A percentile compares a stretch with the other conserved stretches of the same genome.
Conservation (phyloP, 495 filamentous ascomycete genomes). For the Xylaria castorea region DNA sequence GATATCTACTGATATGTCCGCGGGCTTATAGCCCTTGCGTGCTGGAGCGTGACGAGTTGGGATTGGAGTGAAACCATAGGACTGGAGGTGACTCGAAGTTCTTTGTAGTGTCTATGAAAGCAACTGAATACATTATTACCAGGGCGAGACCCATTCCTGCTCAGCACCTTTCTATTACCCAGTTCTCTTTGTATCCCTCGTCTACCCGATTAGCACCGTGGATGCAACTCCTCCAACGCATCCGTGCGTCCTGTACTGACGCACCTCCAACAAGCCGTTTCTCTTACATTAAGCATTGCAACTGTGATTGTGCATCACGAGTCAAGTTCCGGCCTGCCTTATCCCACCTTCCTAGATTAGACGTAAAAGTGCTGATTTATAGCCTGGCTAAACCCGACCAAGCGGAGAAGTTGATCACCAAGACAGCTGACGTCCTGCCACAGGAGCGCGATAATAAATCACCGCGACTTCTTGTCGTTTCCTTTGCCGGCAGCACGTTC, state of each 20-base stretch:
- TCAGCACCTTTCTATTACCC: not conserved
- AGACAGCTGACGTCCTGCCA: not conserved
- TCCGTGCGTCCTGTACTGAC: not conserved
- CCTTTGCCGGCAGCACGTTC: constrained; percentile 48
- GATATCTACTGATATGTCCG: not conserved
- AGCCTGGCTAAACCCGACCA: not conserved
- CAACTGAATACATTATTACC: not conserved
- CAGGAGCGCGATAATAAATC: constrained; percentile 20
- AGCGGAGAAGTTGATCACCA: not conserved
- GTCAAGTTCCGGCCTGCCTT: not conserved
- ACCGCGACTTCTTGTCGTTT: constrained; percentile 55
- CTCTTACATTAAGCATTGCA: not conserved
- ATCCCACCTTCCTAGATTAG: not conserved
- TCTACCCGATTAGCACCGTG: not conserved
- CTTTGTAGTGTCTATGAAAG: not conserved
- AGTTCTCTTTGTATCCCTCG: not conserved
- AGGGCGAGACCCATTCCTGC: not conserved
- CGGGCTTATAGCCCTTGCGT: not conserved
- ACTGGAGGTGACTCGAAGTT: not conserved
- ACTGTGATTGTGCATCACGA: not conserved
- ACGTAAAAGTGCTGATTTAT: not conserved
- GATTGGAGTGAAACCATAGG: not conserved
- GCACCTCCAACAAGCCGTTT: not conserved
- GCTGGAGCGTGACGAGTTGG: not conserved
- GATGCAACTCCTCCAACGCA: not conserved